Evolutionary conservation across 768 basidiomycete species (phyloP).

Genomic region (Nidularia pulvinata): DNA sequence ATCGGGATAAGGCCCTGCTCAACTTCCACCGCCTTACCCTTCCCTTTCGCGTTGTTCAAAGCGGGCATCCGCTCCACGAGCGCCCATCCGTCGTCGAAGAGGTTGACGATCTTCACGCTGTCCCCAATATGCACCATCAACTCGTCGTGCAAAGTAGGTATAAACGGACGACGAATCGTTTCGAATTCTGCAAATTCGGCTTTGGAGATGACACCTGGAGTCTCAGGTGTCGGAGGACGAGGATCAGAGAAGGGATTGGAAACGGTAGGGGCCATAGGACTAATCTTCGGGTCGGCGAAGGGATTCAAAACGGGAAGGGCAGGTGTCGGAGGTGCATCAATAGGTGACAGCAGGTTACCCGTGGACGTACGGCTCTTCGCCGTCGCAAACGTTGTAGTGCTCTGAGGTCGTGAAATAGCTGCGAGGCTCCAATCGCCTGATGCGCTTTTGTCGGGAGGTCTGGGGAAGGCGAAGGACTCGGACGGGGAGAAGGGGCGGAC

Average conservation of each 20-base stretch:
- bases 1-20: constrained; percentile 61
- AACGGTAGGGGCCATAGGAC: background rate
- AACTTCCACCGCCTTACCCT: constrained; percentile 13
- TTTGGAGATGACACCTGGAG: constrained; percentile 5
- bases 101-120: constrained; percentile 44
- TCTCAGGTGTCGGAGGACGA: constrained; percentile 1
- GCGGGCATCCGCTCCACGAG: constrained; percentile 45
- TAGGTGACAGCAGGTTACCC: constrained; percentile 5
- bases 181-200: constrained; percentile 40
- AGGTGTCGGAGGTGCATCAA: constrained; percentile 8
- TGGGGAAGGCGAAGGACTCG: constrained; percentile 70
- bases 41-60: constrained; percentile 12
- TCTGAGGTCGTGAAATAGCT: constrained; percentile 15
- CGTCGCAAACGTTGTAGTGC: constrained; percentile 10
- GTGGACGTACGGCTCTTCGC: constrained; percentile 1
- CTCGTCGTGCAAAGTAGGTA: constrained; percentile 59
- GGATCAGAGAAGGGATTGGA: constrained; percentile 20
- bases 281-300: constrained; percentile 8
- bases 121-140: constrained; percentile 51
- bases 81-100: constrained; percentile 77
- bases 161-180: constrained; percentile 54
- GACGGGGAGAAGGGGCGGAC: constrained; percentile 68
- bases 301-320: constrained; percentile 30
- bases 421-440: constrained; percentile 11
- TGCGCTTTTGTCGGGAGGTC: constrained; percentile 40